Evolutionary conservation across 805 yeast genomes (phyloP).

Genomic region (Monosporozyma solicola): DNA sequence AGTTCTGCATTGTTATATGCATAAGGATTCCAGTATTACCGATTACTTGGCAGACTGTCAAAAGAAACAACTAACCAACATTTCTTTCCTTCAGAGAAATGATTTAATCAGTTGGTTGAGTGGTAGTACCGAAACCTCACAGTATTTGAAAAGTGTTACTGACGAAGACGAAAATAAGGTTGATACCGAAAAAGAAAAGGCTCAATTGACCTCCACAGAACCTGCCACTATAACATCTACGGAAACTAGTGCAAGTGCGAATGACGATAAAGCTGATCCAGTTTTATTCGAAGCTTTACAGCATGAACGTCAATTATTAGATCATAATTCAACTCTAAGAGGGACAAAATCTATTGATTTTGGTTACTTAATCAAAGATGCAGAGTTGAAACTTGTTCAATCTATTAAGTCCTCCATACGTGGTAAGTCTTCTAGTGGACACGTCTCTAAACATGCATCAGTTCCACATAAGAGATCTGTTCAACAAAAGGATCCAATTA

Average conservation of each 20-base stretch:
- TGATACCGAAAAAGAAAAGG: not conserved
- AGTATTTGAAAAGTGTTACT: constrained; percentile 34
- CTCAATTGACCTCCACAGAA: constrained; percentile 13
- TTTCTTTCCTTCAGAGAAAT: constrained; percentile 76
- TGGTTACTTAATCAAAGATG: constrained; percentile 56
- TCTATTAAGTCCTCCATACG: constrained; percentile 36
- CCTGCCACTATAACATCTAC: constrained; percentile 5
- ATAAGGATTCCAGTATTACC: constrained; percentile 63
- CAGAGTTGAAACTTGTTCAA: constrained; percentile 48
- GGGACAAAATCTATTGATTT: constrained; percentile 62
- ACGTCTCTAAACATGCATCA: constrained; percentile 14
- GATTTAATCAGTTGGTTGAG: constrained; percentile 76
- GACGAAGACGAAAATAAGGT: not conserved
- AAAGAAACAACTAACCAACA: constrained; percentile 51
- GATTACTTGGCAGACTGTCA: constrained; percentile 74
- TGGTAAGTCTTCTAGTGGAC: constrained; percentile 15
- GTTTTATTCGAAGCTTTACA: constrained; percentile 22
- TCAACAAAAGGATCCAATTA: constrained; percentile 54
- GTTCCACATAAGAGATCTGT: constrained; percentile 1
- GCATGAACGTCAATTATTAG: constrained; percentile 43
- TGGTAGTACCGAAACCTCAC: constrained; percentile 56
- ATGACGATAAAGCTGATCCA: constrained; percentile 22
- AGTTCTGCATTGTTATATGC: constrained; percentile 69
- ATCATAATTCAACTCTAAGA: constrained; percentile 53
- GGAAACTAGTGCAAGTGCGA: not conserved